Base-by-base conservation (phyloP, 2,329 filamentous ascomycete species). In the Geosmithia putterillii region DNA sequence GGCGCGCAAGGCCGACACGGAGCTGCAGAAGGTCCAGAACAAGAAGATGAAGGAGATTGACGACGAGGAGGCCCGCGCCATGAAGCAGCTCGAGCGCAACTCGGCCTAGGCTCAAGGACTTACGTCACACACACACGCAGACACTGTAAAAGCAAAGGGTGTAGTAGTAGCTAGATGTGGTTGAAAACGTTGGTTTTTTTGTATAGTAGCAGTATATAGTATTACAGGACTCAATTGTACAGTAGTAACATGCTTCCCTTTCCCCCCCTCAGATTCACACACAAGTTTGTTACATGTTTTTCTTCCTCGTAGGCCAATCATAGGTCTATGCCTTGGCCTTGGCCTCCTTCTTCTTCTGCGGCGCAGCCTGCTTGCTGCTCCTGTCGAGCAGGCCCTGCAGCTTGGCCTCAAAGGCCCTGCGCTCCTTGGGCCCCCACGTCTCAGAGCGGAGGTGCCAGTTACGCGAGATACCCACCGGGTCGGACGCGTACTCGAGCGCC, bases 31-130 rank as follows among this genome's bases (percentile, higher is more conserved):
- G 59, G 47, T 66, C 45, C 70, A 73, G 61, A 68, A 73, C 45
- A 73, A 73, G 59, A 64, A 68, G 57, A 67, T 76, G 61, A 64
- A 65, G 54, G 64, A 62, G 44, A 66, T 78, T 40, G 66, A 74
- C 39, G 52, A 52, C 10, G 62, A 61, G 36, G 73, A 79, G 62
- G 70, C 71, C 54, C 63, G 67, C 53, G 58, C 63, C 3, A 48
- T 72, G 21, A 64, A 64, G 51, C 57, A 65, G 54, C 52, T 69
- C 15, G 59, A 57, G 50, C 56, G 55, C 46, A 46, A 46, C 18
- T 50, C 43, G 7, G 19, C 14, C 7, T 35, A 36, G n/a, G n/a
- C n/a, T n/a, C n/a, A 42, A 25, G 38, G 15, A n/a, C n/a, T n/a
- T n/a, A n/a, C n/a, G n/a, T n/a, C n/a, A n/a, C n/a, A n/a, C n/a